Percentiles rank a stretch among this genome's conserved stretches.
phyloP scores from a whole-genome alignment of 2,329 filamentous ascomycete genomes.

The Teratosphaeria pseudoeucalypti region DNA sequence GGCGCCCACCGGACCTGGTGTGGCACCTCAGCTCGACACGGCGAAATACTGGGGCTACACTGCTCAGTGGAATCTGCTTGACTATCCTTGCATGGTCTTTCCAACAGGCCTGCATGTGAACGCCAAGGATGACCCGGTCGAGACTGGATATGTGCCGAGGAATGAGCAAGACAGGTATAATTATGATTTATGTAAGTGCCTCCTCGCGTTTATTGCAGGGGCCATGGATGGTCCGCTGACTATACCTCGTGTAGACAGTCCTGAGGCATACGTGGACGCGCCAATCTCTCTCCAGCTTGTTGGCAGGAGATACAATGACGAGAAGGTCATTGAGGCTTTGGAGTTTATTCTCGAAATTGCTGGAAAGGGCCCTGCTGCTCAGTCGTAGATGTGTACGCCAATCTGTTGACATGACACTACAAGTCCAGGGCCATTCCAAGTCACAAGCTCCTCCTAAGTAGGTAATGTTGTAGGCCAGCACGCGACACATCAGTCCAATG shows the following conservation, averaged over 20 bases:
- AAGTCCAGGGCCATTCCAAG: not conserved
- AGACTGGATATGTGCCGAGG: constrained; percentile 27
- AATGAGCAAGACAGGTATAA: constrained; percentile 41
- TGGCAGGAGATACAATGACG: constrained; percentile 43
- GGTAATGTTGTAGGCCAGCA: not conserved
- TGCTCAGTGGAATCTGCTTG: constrained; percentile 57
- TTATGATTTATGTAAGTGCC: constrained; percentile 35
- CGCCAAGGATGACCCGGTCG: constrained; percentile 34
- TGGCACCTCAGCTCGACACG: constrained; percentile 43
- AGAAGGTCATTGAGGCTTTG: constrained; percentile 38
- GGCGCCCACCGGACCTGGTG: constrained; percentile 47
- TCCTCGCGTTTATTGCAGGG: not conserved
- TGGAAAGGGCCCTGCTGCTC: not conserved
- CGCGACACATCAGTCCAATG: not conserved
- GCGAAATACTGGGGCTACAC: constrained; percentile 57
- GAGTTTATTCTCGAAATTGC: constrained; percentile 24
- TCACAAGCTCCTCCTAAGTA: not conserved
- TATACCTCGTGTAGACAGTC: constrained; percentile 12
- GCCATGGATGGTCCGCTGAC: not conserved
- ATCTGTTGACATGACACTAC: not conserved
- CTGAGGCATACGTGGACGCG: constrained; percentile 38
- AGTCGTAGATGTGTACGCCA: not conserved
- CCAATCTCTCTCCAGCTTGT: constrained; percentile 47
- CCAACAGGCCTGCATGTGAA: constrained; percentile 42
- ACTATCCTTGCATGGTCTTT: constrained; percentile 48